These are phyloP conservation scores for Brassica balearica DNA, from an alignment of 441 rosid species.

Conservation along the genomic window DNA sequence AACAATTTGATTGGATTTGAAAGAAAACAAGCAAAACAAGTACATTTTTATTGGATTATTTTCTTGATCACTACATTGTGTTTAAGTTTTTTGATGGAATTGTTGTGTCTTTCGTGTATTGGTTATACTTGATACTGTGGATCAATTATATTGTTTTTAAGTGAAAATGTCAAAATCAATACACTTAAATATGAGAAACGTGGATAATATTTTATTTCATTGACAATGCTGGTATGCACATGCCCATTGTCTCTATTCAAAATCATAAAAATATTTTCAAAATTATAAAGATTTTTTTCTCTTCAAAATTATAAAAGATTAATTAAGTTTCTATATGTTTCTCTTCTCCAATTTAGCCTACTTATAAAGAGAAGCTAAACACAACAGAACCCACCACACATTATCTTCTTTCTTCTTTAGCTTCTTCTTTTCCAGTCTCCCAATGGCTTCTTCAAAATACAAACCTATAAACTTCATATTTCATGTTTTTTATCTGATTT, in stretches of 20 bases:
- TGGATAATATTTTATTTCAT: background rate
- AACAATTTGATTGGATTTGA: background rate
- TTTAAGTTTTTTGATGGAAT: background rate
- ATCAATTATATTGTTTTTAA: background rate
- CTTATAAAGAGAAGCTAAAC: slow-evolving; percentile 11
- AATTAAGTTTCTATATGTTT: background rate
- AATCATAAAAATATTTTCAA: background rate
- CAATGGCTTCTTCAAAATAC: slow-evolving; percentile 20
- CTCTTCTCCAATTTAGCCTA: background rate
- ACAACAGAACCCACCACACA: background rate
- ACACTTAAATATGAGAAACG: background rate
- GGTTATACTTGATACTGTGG: background rate
- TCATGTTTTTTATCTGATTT: slow-evolving; percentile 20
- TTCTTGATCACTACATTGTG: background rate
- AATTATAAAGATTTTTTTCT: background rate
- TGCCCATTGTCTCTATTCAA: background rate
- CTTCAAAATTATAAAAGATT: background rate
- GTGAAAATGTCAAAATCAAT: background rate
- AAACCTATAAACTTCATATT: slow-evolving; percentile 14
- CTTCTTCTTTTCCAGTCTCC: background rate
- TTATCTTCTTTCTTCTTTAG: background rate
- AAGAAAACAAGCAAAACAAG: background rate
- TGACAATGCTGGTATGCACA: background rate
- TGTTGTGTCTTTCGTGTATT: background rate
- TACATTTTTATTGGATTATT: background rate